Conservation (phyloP, 768 basidiomycete species). For the Galerina sulciceps region DNA sequence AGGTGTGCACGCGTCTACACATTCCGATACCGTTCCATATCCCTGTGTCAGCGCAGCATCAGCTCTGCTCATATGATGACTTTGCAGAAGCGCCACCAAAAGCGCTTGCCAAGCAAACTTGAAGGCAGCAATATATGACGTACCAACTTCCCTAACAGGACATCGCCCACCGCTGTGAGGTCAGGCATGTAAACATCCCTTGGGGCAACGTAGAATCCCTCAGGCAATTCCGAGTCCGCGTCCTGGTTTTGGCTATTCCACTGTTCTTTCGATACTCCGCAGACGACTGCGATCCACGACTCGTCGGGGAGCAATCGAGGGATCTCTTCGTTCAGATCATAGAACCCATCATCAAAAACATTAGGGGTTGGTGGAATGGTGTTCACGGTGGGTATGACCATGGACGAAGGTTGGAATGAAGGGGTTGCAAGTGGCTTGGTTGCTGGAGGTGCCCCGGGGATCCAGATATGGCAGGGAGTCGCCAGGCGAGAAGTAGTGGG, state of each 20-base stretch:
- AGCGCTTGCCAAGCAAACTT: neutral
- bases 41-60: constrained; percentile 46
- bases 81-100: neutral
- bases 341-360: constrained; percentile 5
- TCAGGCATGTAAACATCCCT: constrained; percentile 85
- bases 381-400: constrained; percentile 13
- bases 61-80: neutral
- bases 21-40: constrained; percentile 83
- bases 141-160: constrained; percentile 78
- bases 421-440: constrained; percentile 35
- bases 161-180: constrained; percentile 73
- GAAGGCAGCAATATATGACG: constrained; percentile 26
- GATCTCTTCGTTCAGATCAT: constrained; percentile 25
- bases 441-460: constrained; percentile 62
- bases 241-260: constrained; percentile 39
- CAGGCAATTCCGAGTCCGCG: constrained; percentile 51
- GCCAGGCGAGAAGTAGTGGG: constrained; percentile 37
- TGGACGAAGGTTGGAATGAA: constrained; percentile 6
- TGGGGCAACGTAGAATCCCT: constrained; percentile 76
- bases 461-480: constrained; percentile 57
- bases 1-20: constrained; percentile 75
- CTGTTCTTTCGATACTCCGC: constrained; percentile 68
- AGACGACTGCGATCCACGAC: constrained; percentile 81
- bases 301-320: constrained; percentile 62
- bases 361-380: constrained; percentile 26